Base-by-base conservation (phyloP, 2,329 filamentous ascomycete genomes). In the Apiospora aurea region DNA sequence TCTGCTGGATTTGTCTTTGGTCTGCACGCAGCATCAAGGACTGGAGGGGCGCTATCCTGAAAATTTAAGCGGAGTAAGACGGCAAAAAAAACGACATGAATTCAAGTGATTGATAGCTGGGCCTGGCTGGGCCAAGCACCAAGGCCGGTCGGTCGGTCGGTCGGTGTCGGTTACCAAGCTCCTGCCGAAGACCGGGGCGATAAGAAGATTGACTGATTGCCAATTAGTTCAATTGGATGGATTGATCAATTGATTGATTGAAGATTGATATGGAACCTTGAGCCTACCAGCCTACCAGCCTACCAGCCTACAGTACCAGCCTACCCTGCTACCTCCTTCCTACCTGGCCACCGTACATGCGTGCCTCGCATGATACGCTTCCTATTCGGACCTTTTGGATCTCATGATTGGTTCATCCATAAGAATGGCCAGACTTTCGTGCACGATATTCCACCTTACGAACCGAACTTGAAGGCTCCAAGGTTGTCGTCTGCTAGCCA, bases 51-150 rank as follows among this genome's bases (percentile, higher is more conserved):
- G 46, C 68, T 41, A 53, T 34, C 46, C 21, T 53, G 47, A 69
- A 69, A 69, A 69, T 51, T 69, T 41, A 51, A 51, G 68, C 68
- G 68, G 68, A 69, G 46, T 57, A 26, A 6, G 68, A 21, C 68
- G 68, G 68, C 68, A 69, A 24, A 67, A 67, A 61, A 61, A 18
- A 21, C 11, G 7, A 7, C 5, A 38, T n/a, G n/a, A n/a, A n/a
- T 6, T 6, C 2, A 38, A 38, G 34, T 38, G 34, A 47, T 47
- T 47, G 44, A 21, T 47, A 47, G 44, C 44, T 47, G 44, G 44
- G 43, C 11, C 43, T 44, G 53, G 18, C 34, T 16, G 5, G 6
- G 51, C 29, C 29, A 38, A 18, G 29, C 16, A 18, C 44, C 44
- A 46, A 46, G 44, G 44, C 18, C 6, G 14, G 44, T 46, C 2